Evolutionary conservation across 148 eudicot species (phyloP).

Genomic region (Fallopia convolvulus): DNA sequence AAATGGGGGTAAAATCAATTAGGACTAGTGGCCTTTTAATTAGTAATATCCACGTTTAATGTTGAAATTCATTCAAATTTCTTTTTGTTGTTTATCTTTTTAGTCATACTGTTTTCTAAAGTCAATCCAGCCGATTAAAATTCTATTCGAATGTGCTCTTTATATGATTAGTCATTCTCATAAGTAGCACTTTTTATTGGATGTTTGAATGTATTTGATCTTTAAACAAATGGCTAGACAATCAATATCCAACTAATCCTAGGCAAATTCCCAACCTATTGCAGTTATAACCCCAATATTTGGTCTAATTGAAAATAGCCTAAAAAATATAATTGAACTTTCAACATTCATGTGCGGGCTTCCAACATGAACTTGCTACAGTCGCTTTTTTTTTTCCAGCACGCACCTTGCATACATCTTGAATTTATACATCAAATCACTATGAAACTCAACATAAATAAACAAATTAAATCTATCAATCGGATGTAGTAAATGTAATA

Average conservation of each 20-base stretch:
- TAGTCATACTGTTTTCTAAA: no score
- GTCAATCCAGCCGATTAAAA: no score
- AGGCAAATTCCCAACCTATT: background rate
- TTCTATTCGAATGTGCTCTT: no score
- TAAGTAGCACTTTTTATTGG: background rate
- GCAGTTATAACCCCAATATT: background rate
- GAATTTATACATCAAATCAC: background rate
- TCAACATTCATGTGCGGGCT: slow-evolving; percentile 2
- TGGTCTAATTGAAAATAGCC: background rate
- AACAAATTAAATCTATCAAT: background rate
- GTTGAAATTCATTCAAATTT: no score
- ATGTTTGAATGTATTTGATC: background rate
- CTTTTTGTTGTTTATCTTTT: no score
- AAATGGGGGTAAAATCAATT: no score
- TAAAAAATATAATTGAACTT: background rate
- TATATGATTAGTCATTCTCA: background rate
- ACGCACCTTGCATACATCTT: background rate
- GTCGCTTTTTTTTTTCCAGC: background rate
- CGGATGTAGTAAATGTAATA: no score
- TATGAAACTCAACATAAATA: background rate
- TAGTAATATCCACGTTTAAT: no score
- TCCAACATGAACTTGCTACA: background rate
- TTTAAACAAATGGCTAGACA: background rate
- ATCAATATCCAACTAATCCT: background rate
- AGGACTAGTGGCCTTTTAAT: no score